phyloP scores from a whole-genome alignment of 2,329 filamentous ascomycete genomes.

The Leptographium procerum region DNA sequence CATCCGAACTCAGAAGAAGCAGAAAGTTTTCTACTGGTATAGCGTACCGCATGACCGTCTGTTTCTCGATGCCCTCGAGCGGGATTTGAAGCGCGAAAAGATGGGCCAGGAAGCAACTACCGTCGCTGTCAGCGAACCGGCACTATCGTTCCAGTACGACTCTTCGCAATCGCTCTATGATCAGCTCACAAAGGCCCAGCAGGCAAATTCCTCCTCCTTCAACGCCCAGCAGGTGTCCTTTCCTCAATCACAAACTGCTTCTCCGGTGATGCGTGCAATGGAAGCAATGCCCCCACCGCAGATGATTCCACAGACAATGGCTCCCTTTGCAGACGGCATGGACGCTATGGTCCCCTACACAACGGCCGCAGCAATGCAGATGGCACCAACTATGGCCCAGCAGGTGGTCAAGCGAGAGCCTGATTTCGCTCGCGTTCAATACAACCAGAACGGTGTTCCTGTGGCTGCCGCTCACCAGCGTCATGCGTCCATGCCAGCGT shows the following conservation, averaged over 20 bases:
- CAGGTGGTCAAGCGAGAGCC: conserved; percentile 79
- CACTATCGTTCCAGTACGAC: conserved; percentile 97
- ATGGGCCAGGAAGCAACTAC: conserved; percentile 98
- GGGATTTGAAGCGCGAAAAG: conserved; percentile 97
- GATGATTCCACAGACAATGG: conserved; percentile 41
- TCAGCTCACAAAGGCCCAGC: conserved; percentile 97
- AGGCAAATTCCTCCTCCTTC: conserved; percentile 96
- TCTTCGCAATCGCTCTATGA: conserved; percentile 98
- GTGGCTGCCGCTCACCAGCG: conserved; percentile 76
- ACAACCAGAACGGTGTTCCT: conserved; percentile 84
- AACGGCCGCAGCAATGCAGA: conserved; percentile 46
- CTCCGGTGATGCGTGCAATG: conserved; percentile 79
- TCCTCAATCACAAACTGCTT: conserved; percentile 68
- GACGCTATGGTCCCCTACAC: conserved; percentile 61
- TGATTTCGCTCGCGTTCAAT: conserved; percentile 72
- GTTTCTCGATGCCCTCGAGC: conserved; percentile 93
- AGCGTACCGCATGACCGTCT: conserved; percentile 95
- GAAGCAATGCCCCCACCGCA: conserved; percentile 79
- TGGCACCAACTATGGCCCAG: conserved; percentile 58
- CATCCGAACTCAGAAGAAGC: conserved; percentile 99
- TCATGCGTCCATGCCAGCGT: conserved; percentile 97
- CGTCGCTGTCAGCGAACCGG: conserved; percentile 90
- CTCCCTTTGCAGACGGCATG: conserved; percentile 49
- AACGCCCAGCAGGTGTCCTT: conserved; percentile 62
- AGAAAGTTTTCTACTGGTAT: conserved; percentile 99